Base-by-base conservation (phyloP, 345 rosid species). In the Aegle marmelos region DNA sequence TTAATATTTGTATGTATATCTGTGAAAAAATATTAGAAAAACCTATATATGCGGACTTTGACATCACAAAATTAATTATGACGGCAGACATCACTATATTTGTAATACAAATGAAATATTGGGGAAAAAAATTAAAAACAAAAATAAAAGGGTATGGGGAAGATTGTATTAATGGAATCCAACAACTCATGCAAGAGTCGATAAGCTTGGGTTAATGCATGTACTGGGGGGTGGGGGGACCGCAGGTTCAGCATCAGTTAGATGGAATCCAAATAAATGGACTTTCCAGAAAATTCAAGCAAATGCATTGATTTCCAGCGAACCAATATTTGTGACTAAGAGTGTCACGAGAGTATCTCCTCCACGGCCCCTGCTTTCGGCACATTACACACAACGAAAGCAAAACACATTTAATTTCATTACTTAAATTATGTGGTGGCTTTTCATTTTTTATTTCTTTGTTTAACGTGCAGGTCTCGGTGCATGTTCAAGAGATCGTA, bases 81-180 rank as follows among this genome's bases (percentile, higher is more conserved):
- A 39, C 9, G 45, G 45, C 2, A 41, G 11, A 41, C 4, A 50
- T 50, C 54, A 13, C 21, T 16, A 50, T 50, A 50, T 50, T 48
- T 48, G 5, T 48, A 48, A 14, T 50, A 21, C 3, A 50, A 50
- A 39, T 39, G 11, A 39, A 8, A 50, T 4, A 1, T 11, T 0
- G 48, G 45, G 45, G 13, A 0, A 0, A 16, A 48, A 39, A 39
- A 39, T 1, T n/a, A n/a, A 39, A 39, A 48, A 11, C 14, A 48
- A 48, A 48, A 14, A 48, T 0, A 48, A 48, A 48, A 14, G 0
- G 19, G 2, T 5, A n/a, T 13, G 27, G 21, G 19, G 27, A n/a
- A 60, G 27, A 66, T 36, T 28, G 41, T 75, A 62, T 53, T 53
- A 75, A 63, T 75, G 70, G 65, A 30, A 30, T 75, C 45, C 48